A percentile compares a stretch with the other conserved stretches of the same genome.
These are phyloP conservation scores for Colletotrichum zoysiae DNA, from an alignment of 2,329 filamentous ascomycete species.

Conservation along the genomic window DNA sequence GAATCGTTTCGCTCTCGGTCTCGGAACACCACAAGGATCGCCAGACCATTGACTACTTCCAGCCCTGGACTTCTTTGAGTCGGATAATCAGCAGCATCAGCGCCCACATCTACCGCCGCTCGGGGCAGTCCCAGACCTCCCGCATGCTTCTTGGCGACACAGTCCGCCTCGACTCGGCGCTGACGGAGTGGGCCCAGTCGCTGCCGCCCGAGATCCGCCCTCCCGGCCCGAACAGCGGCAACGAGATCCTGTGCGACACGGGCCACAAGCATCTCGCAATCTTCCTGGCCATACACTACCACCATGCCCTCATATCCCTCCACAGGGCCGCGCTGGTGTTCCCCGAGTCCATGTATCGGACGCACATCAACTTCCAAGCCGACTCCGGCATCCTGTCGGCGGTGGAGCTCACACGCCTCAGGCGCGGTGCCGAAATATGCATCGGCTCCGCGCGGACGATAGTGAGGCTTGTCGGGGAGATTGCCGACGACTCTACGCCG, in stretches of 20 bases:
- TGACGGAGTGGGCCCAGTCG: conserved; percentile 40
- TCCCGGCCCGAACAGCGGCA: conserved; percentile 6
- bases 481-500: conserved; percentile 23
- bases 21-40: not conserved
- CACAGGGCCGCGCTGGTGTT: conserved; percentile 43
- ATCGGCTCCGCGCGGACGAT: conserved; percentile 28
- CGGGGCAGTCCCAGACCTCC: conserved; percentile 19
- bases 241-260: conserved; percentile 2
- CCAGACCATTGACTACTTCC: conserved; percentile 37
- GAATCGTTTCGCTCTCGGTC: not conserved
- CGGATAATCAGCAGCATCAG: conserved; percentile 42
- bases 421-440: conserved; percentile 23
- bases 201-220: conserved; percentile 32
- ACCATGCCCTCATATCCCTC: conserved; percentile 42
- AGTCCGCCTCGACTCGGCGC: conserved; percentile 40
- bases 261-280: conserved; percentile 31
- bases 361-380: conserved; percentile 39
- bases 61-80: conserved; percentile 39
- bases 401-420: conserved; percentile 20
- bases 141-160: conserved; percentile 36
- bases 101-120: conserved; percentile 21
- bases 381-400: conserved; percentile 10
- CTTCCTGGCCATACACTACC: conserved; percentile 15
- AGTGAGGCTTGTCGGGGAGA: conserved; percentile 22
- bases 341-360: conserved; percentile 37